Conservation (phyloP, 257 asterid species). For the Oldenlandia corymbosa region DNA sequence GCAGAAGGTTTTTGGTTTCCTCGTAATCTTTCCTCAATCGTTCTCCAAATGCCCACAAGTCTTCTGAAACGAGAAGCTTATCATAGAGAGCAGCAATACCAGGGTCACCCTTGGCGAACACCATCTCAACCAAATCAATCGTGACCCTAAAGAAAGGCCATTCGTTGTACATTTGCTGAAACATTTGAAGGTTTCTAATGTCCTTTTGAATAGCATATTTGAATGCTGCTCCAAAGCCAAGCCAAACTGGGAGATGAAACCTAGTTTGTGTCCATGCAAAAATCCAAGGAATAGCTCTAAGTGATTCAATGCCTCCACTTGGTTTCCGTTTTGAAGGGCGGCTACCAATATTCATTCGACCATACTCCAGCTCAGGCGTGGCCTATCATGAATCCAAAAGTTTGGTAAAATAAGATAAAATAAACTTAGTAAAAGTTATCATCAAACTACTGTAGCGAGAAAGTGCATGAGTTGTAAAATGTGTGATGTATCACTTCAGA, state of each 20-base stretch:
- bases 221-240: constrained; percentile 51
- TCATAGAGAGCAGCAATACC: constrained; percentile 46
- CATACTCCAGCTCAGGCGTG: constrained; percentile 51
- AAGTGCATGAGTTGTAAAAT: no score
- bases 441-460: background rate
- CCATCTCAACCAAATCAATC: constrained; percentile 49
- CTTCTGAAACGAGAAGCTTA: constrained; percentile 45
- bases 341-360: constrained; percentile 54
- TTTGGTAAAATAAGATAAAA: no score
- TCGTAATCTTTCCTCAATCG: constrained; percentile 35
- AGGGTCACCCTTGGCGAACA: constrained; percentile 52
- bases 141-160: constrained; percentile 61
- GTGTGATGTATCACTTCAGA: background rate
- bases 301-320: constrained; percentile 52
- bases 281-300: constrained; percentile 58
- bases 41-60: constrained; percentile 38
- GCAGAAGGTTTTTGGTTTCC: constrained; percentile 36
- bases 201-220: constrained; percentile 38
- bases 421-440: background rate
- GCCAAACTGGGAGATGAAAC: constrained; percentile 60
- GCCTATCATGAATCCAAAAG: constrained; percentile 27
- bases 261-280: constrained; percentile 62
- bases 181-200: constrained; percentile 32
- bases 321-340: constrained; percentile 57
- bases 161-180: constrained; percentile 41